These are phyloP conservation scores for Laburnicola sp. DNA, from an alignment of 2,329 filamentous ascomycete genomes.

Conservation along the genomic window DNA sequence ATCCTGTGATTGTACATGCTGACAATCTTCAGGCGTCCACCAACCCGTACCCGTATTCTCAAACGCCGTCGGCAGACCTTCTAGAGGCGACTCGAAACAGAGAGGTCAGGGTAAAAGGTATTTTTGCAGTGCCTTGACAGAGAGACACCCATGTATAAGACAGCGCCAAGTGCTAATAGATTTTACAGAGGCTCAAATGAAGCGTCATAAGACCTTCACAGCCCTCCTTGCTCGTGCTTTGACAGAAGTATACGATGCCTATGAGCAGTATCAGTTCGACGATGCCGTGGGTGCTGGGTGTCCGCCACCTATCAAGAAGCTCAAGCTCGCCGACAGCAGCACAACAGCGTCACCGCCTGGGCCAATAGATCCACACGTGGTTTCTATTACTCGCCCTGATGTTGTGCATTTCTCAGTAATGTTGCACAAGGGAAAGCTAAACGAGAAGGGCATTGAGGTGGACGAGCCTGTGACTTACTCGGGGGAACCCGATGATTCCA, in stretches of 20 bases:
- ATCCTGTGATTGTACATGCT: too few relatives aligned
- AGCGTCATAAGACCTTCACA: not conserved
- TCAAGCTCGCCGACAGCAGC: not conserved
- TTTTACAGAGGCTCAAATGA: not conserved
- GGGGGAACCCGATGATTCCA: not conserved
- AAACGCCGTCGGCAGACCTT: too few relatives aligned
- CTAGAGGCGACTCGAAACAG: too few relatives aligned
- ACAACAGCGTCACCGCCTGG: not conserved
- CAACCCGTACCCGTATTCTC: too few relatives aligned
- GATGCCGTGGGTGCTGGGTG: not conserved
- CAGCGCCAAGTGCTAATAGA: not conserved
- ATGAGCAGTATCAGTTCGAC: conserved; percentile 3
- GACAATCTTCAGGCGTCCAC: too few relatives aligned
- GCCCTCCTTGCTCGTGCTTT: not conserved
- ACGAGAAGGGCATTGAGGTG: conserved; percentile 1
- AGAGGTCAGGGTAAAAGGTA: not conserved
- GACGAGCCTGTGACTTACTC: not conserved
- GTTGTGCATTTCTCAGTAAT: not conserved
- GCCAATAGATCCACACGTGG: not conserved
- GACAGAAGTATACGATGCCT: conserved; percentile 5
- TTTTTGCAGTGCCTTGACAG: not conserved
- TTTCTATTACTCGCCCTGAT: not conserved
- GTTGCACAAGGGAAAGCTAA: not conserved
- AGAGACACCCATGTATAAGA: not conserved
- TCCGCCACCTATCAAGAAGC: conserved; percentile 8